phyloP scores from a whole-genome alignment of 2,329 filamentous ascomycete genomes.

The Aspergillus japonicus region DNA sequence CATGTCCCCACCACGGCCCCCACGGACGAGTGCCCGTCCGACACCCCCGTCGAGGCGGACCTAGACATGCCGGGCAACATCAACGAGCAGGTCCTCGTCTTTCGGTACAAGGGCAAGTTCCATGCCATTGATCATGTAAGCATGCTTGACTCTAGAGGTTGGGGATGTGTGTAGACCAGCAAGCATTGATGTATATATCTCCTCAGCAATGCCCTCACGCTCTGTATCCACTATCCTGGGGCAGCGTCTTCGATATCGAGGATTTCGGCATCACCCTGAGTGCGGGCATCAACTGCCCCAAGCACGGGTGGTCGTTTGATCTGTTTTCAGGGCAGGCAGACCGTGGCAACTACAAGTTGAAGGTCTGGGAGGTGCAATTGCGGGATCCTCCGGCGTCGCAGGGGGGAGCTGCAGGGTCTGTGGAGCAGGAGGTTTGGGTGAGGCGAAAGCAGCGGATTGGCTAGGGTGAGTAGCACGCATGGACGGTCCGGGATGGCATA shows the following conservation, averaged over 20 bases:
- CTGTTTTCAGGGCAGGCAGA: constrained; percentile 62
- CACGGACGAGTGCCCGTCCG: not conserved
- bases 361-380: constrained; percentile 64
- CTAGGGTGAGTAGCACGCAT: constrained; percentile 7
- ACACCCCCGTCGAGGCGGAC: constrained; percentile 29
- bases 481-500: no score
- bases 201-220: constrained; percentile 65
- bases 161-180: not conserved
- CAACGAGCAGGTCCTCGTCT: constrained; percentile 64
- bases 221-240: constrained; percentile 64
- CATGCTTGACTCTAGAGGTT: not conserved
- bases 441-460: constrained; percentile 36
- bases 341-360: constrained; percentile 60
- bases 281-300: constrained; percentile 64
- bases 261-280: constrained; percentile 58
- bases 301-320: constrained; percentile 72
- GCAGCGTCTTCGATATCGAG: constrained; percentile 67
- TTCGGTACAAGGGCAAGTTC: constrained; percentile 62
- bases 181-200: not conserved
- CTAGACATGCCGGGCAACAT: constrained; percentile 43
- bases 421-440: constrained; percentile 36
- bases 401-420: not conserved
- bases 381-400: constrained; percentile 30
- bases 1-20: constrained; percentile 45
- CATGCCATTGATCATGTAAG: constrained; percentile 67